These are phyloP conservation scores for Neofusicoccum kwambonambiense DNA, from an alignment of 2,329 filamentous ascomycete genomes.

Conservation along the genomic window DNA sequence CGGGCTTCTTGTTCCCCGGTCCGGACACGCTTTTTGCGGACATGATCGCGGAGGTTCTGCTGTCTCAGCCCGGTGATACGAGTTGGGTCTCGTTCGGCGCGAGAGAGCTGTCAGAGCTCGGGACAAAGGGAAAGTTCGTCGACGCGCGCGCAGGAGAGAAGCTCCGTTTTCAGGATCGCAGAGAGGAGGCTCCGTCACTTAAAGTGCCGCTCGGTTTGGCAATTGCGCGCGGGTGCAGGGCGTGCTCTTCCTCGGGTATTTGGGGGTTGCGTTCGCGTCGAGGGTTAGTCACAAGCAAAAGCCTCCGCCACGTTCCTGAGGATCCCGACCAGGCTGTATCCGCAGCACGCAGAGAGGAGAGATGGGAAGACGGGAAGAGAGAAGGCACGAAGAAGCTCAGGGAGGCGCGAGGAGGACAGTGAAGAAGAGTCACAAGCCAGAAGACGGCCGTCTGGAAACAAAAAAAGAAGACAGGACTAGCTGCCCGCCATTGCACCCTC, in stretches of 20 bases:
- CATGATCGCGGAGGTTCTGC: conserved; percentile 44
- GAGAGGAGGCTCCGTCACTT: neutral
- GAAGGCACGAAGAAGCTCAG: neutral
- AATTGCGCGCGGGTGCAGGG: neutral
- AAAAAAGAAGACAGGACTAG: neutral
- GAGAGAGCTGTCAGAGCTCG: neutral
- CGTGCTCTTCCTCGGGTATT: neutral
- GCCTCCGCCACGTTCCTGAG: neutral
- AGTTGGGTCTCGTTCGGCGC: neutral
- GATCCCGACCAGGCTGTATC: neutral
- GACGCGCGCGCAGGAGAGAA: neutral
- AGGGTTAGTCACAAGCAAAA: neutral
- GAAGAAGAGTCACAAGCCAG: neutral
- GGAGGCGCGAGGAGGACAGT: neutral
- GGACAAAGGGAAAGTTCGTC: too few species aligned
- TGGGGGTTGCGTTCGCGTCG: neutral
- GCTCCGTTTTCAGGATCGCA: neutral
- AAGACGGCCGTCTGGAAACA: neutral
- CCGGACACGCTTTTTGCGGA: conserved; percentile 59
- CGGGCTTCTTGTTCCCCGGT: conserved; percentile 68
- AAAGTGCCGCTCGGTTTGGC: neutral
- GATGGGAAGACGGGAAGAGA: neutral
- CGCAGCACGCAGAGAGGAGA: neutral
- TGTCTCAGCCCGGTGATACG: neutral
- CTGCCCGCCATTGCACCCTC: neutral